Evolutionary conservation across 208 protist species (phyloP).

Genomic region (Crithidia bombi): DNA sequence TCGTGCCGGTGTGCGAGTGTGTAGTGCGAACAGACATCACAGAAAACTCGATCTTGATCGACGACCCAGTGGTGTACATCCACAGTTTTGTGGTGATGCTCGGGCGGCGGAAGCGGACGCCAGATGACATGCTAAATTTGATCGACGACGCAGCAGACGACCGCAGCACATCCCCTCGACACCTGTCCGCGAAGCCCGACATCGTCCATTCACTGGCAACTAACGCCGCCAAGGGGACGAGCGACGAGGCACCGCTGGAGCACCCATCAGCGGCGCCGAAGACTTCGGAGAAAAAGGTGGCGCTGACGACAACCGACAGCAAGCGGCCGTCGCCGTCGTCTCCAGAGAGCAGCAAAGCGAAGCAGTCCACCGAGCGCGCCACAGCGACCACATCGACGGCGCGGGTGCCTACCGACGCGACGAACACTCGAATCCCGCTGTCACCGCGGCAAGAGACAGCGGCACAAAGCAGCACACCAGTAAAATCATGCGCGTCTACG

Average conservation of each 20-base stretch:
- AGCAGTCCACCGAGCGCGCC: not conserved
- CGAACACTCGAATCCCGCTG: not conserved
- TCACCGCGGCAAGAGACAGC: not conserved
- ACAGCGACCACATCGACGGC: not conserved
- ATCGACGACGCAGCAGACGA: not conserved
- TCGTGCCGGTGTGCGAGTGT: slow-evolving; percentile 35
- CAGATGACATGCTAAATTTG: slow-evolving; percentile 6
- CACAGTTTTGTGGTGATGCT: slow-evolving; percentile 39
- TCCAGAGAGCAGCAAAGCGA: not conserved
- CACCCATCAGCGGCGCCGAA: too few species aligned
- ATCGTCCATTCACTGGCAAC: not conserved
- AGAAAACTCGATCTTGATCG: slow-evolving; percentile 31
- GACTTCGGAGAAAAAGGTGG: not conserved
- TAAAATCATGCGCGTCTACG: too few species aligned
- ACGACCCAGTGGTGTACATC: slow-evolving; percentile 34
- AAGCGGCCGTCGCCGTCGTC: not conserved
- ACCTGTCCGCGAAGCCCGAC: not conserved
- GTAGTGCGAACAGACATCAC: slow-evolving; percentile 34
- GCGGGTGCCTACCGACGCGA: not conserved
- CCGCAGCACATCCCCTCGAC: not conserved
- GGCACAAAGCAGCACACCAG: not conserved
- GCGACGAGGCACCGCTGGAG: not conserved
- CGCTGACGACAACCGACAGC: not conserved
- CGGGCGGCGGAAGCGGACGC: slow-evolving; percentile 24
- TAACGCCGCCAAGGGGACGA: not conserved